Evolutionary conservation across 108 stramenopile genomes (phyloP).

Genomic region (Fragilaria crotonensis): DNA sequence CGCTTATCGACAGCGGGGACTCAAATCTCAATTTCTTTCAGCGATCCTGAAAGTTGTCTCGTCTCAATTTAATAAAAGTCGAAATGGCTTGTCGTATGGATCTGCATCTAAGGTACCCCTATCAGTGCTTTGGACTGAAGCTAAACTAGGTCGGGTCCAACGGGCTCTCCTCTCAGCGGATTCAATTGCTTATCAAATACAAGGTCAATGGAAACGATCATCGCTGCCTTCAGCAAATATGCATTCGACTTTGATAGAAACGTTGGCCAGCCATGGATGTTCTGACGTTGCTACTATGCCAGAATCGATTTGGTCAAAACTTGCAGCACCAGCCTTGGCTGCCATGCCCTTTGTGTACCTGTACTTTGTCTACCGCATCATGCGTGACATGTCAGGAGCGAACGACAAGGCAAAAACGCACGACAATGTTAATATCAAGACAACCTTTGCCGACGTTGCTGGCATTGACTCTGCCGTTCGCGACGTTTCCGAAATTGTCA

Average conservation of each 20-base stretch:
- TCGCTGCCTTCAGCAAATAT: constrained; percentile 45
- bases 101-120: constrained; percentile 21
- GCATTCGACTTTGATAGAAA: constrained; percentile 44
- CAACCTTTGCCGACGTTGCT: constrained; percentile 89
- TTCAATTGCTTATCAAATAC: constrained; percentile 9
- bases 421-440: neutral
- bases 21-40: neutral
- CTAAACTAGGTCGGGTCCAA: constrained; percentile 19
- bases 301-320: constrained; percentile 33
- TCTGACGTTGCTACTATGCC: constrained; percentile 57
- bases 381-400: constrained; percentile 29
- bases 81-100: neutral
- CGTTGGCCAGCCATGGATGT: constrained; percentile 17
- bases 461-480: constrained; percentile 73
- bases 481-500: constrained; percentile 86
- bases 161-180: constrained; percentile 23
- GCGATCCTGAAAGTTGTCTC: neutral
- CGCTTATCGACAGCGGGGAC: neutral
- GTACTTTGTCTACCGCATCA: constrained; percentile 63
- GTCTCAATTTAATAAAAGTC: neutral
- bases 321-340: constrained; percentile 45
- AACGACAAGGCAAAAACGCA: constrained; percentile 4
- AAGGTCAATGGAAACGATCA: constrained; percentile 47
- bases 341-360: constrained; percentile 78
- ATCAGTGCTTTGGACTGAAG: constrained; percentile 19